These are phyloP conservation scores for Raddia guianensis DNA, from an alignment of 176 grass and related monocot genomes.

Conservation along the genomic window DNA sequence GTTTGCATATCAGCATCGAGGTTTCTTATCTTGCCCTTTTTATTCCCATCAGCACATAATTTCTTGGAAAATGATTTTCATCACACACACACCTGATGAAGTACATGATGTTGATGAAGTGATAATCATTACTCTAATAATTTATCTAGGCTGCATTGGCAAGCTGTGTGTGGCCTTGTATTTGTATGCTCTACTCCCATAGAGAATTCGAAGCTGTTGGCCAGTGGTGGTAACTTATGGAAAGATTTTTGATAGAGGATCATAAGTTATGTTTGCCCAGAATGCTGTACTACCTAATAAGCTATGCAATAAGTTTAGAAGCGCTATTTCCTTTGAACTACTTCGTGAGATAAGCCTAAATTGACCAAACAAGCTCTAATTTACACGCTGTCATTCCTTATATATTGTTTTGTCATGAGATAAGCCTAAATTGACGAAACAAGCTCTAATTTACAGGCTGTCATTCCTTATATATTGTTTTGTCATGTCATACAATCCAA, in stretches of 20 bases:
- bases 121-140: constrained; percentile 11
- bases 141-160: background rate
- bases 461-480: background rate
- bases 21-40: background rate
- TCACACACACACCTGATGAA: background rate
- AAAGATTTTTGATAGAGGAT: constrained; percentile 10
- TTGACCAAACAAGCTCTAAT: too few relatives aligned
- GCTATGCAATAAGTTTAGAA: background rate
- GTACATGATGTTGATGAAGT: background rate
- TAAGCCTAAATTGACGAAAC: background rate
- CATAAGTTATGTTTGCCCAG: background rate
- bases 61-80: background rate
- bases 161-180: constrained; percentile 1
- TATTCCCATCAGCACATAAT: background rate
- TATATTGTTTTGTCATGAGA: too few relatives aligned
- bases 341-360: background rate
- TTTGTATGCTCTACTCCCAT: background rate
- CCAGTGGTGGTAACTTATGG: background rate
- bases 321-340: background rate
- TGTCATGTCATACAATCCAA: background rate
- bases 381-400: too few relatives aligned
- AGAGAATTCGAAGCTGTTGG: background rate
- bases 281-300: background rate
- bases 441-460: background rate
- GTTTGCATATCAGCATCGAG: background rate